These are phyloP conservation scores for Corylus americana DNA, from an alignment of 306 rosid genomes.

Conservation along the genomic window DNA sequence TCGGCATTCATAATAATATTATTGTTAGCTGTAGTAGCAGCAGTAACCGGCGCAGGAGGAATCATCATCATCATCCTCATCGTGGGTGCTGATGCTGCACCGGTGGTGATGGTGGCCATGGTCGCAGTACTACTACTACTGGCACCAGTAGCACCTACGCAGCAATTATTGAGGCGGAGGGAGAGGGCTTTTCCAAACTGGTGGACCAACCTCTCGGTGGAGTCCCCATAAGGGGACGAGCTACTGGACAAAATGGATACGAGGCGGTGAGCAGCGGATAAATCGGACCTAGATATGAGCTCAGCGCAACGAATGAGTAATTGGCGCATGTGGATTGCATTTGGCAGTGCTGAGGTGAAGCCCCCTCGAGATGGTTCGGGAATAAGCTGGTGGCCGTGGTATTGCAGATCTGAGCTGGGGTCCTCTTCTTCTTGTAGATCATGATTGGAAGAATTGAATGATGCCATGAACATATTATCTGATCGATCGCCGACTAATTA, in stretches of 20 bases:
- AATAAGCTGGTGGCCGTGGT: background rate
- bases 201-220: conserved; percentile 46
- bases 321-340: conserved; percentile 35
- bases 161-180: conserved; percentile 25
- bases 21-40: background rate
- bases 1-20: background rate
- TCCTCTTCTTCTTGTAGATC: conserved; percentile 15
- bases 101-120: background rate
- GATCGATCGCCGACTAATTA: background rate
- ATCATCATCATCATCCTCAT: background rate
- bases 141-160: background rate
- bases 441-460: conserved; percentile 38
- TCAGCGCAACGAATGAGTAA: conserved; percentile 46
- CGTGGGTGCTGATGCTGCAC: background rate
- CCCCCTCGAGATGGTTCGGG: conserved; percentile 3
- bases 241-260: conserved; percentile 40
- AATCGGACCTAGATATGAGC: conserved; percentile 46
- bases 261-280: conserved; percentile 41
- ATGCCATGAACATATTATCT: conserved; percentile 37
- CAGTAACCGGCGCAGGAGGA: background rate
- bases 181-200: conserved; percentile 45
- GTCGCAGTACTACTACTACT: background rate
- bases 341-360: conserved; percentile 1
- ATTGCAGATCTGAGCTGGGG: conserved; percentile 19
- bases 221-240: conserved; percentile 46